Conservation (phyloP, 2,329 filamentous ascomycete genomes). For the Epichloe aotearoae region DNA sequence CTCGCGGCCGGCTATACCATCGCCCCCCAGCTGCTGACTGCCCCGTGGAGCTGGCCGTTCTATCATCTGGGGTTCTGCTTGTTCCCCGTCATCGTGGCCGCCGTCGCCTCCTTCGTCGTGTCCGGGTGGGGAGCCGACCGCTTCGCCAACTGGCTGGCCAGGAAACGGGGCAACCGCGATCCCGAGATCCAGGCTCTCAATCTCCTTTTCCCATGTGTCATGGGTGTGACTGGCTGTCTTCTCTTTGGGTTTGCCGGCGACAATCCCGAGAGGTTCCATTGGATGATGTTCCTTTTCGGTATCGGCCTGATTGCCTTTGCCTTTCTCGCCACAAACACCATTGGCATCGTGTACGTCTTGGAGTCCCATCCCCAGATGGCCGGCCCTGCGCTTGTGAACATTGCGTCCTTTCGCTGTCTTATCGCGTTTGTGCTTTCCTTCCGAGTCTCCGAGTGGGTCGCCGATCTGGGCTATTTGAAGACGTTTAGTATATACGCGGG, state of each 20-base stretch:
- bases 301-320: constrained; percentile 2
- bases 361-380: neutral
- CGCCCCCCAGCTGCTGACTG: neutral
- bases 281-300: neutral
- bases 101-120: neutral
- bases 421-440: constrained; percentile 3
- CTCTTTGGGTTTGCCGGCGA: neutral
- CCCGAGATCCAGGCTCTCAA: constrained; percentile 2
- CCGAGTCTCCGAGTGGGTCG: constrained; percentile 3
- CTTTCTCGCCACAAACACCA: constrained; percentile 3
- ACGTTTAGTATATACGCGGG: neutral
- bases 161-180: neutral
- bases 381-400: constrained; percentile 2
- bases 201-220: neutral
- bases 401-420: neutral
- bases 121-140: constrained; percentile 1
- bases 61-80: constrained; percentile 2
- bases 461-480: constrained; percentile 1
- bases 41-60: constrained; percentile 1
- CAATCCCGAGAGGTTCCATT: neutral
- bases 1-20: constrained; percentile 1
- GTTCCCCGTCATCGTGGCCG: neutral
- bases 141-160: constrained; percentile 1
- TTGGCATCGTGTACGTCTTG: constrained; percentile 3
- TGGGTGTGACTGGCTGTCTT: neutral